Percentiles rank a stretch among this genome's conserved stretches.
Evolutionary conservation across 305 asterid species (phyloP).

Genomic region (Rubia tinctorum): DNA sequence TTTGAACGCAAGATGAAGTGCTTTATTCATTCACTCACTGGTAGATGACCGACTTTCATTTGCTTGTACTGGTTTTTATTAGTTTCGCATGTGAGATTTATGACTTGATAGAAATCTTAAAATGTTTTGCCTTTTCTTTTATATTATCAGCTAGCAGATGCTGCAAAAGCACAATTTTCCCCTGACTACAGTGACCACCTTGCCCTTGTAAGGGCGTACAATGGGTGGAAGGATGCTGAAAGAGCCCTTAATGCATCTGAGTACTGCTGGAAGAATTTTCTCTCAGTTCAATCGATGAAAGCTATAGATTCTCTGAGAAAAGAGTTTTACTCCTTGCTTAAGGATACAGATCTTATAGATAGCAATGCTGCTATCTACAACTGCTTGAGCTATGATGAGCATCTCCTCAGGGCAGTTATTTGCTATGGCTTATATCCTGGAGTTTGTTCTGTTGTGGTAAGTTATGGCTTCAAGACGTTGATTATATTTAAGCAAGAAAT

Average conservation of each 20-base stretch:
- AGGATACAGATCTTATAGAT: slow-evolving; percentile 83
- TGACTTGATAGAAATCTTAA: background rate
- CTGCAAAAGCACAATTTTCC: slow-evolving; percentile 93
- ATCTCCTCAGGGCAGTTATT: slow-evolving; percentile 78
- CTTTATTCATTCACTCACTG: background rate
- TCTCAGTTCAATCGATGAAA: slow-evolving; percentile 84
- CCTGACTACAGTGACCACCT: slow-evolving; percentile 85
- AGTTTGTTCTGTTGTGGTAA: slow-evolving; percentile 89
- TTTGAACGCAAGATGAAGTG: background rate
- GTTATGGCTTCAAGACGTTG: slow-evolving; percentile 20
- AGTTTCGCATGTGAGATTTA: background rate
- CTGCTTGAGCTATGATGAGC: slow-evolving; percentile 83
- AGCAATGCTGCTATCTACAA: slow-evolving; percentile 63
- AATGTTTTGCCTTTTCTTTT: background rate
- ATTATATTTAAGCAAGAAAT: background rate
- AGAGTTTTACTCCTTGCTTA: slow-evolving; percentile 81
- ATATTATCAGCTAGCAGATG: slow-evolving; percentile 77
- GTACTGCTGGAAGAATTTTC: slow-evolving; percentile 94
- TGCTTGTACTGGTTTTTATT: background rate
- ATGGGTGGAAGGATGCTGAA: slow-evolving; percentile 92
- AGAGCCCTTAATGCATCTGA: slow-evolving; percentile 59
- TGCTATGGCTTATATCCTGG: slow-evolving; percentile 96
- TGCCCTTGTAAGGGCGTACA: slow-evolving; percentile 84
- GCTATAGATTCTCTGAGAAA: slow-evolving; percentile 86
- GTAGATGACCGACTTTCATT: background rate